Evolutionary conservation across 257 asterid species (phyloP).

Genomic region (Lithospermum erythrorhizon): DNA sequence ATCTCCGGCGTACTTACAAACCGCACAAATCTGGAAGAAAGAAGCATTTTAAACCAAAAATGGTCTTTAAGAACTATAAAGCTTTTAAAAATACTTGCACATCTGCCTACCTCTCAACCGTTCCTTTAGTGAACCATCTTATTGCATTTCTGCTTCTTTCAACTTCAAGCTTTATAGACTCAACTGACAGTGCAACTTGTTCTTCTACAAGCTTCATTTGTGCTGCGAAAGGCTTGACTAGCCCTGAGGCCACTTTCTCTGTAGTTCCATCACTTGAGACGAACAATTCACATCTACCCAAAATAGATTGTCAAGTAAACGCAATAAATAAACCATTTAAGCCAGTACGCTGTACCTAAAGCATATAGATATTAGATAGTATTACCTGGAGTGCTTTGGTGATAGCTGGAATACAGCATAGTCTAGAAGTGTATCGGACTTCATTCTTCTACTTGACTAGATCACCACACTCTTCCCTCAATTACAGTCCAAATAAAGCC

Average conservation of each 20-base stretch:
- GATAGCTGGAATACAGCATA: conserved; percentile 86
- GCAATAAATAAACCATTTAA: not conserved
- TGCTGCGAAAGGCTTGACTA: conserved; percentile 69
- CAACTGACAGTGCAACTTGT: conserved; percentile 54
- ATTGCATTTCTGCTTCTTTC: conserved; percentile 43
- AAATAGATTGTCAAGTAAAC: conserved; percentile 11
- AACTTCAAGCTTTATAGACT: conserved; percentile 71
- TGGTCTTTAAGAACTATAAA: conserved; percentile 3
- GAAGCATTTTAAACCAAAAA: conserved; percentile 5
- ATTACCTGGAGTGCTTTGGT: conserved; percentile 69
- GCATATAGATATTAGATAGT: not conserved
- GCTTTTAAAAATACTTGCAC: conserved; percentile 9
- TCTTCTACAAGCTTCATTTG: conserved; percentile 76
- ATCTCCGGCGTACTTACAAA: conserved; percentile 90
- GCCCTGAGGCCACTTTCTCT: conserved; percentile 90
- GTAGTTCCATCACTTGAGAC: conserved; percentile 62
- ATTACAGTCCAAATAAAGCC: conserved; percentile 23
- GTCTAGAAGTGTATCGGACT: conserved; percentile 59
- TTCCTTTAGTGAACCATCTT: conserved; percentile 91
- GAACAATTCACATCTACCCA: conserved; percentile 73
- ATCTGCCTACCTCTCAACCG: conserved; percentile 68
- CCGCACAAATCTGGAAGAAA: conserved; percentile 62
- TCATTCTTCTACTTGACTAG: conserved; percentile 34
- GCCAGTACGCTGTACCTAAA: not conserved
- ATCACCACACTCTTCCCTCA: conserved; percentile 12